Evolutionary conservation across 2,329 filamentous ascomycete species (phyloP), one percentile per base, ranked within the genome.

Genomic region (Ustulina deusta): DNA sequence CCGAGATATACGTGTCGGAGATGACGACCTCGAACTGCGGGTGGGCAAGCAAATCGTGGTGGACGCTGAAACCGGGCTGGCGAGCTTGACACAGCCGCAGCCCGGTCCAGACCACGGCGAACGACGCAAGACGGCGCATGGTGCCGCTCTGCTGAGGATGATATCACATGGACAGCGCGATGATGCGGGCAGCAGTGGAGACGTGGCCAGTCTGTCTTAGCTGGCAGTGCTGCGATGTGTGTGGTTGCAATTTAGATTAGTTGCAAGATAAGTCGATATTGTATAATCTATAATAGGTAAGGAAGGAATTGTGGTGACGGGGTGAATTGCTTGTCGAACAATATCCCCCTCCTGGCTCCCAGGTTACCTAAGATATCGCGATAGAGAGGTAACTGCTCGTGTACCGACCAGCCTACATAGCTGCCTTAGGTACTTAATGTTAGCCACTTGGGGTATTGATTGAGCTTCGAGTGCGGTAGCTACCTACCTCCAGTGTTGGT

Each of bases 21-120:
- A 95, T 94, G 42, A 91, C 81, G 32, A 97, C 86, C 76, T 96
- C 91, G 77, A 92, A 97, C 91, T 97, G 93, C 11, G 94, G 94
- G 80, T 91, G 93, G 20, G 93, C 93, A 64, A 97, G 86, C 59
- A 97, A 80, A 78, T 97, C 94, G 77, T 97, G 93, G 75, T 96
- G 90, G 64, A 97, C 92, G 81, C 91, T 97, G 83, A 97, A 97
- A 62, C 84, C 81, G 7, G 82, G 83, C 52, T 85, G 83, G 52
- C 83, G 83, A 72, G 85, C 86, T 70, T 73, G 75, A 73, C 79
- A 81, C 34, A 86, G 80, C 78, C 81, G 84, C 71, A 82, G 72
- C 56, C 69, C 70, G 68, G 63, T 76, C 58, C 72, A 72, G 66
- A 56, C 77, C 75, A 51, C 75, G 54, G 87, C 73, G 15, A 81